Base-by-base conservation (phyloP, 306 rosid species). In the Corylus heterophylla region DNA sequence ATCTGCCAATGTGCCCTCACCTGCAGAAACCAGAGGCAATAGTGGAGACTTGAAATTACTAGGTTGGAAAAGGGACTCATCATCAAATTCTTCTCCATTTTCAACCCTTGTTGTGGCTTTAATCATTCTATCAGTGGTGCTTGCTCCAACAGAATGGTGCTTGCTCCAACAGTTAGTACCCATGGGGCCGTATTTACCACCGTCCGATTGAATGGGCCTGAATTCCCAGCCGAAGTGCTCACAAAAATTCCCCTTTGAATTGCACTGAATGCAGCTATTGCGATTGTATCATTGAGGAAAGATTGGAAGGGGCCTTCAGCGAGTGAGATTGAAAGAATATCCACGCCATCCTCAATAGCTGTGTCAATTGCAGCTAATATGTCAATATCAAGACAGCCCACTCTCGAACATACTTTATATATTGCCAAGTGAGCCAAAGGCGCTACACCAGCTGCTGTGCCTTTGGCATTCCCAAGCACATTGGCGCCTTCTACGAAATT, bases 171-270 rank as follows among this genome's bases (percentile, higher is more conserved):
- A 0, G 84, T 85, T 74, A 88, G 86, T 25, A 89, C 83, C 97
- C 96, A 94, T 0, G 97, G 97, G 3, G 93, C 97, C 54, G 83
- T 91, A 12, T 94, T 92, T 5, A 89, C 77, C 27, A 91, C 52
- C 8, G 89, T 70, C 63, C 37, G 27, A 2, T 84, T 58, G 0
- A 0, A 31, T 55, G 98, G 97, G 13, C 98, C 98, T 0, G 12
- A 0, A 45, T 94, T 94, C 5, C 85, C 96, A 0, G 96, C 96
- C 0, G 94, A 89, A 55, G 91, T 86, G 48, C 93, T 91, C 0
- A 91, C 96, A 5, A 92, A 86, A 22, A 92, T 81, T 0, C 98
- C 96, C 16, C 63, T 87, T 27, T 82, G 89, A 42, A 70, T 78
- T 2, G 98, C 97, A 0, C 76, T 55, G 12, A 94, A 92, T 7